A percentile compares a stretch with the other conserved stretches of the same genome.
These are phyloP conservation scores for Candida sp. DNA, from an alignment of 1,139 yeast species.

Conservation along the genomic window DNA sequence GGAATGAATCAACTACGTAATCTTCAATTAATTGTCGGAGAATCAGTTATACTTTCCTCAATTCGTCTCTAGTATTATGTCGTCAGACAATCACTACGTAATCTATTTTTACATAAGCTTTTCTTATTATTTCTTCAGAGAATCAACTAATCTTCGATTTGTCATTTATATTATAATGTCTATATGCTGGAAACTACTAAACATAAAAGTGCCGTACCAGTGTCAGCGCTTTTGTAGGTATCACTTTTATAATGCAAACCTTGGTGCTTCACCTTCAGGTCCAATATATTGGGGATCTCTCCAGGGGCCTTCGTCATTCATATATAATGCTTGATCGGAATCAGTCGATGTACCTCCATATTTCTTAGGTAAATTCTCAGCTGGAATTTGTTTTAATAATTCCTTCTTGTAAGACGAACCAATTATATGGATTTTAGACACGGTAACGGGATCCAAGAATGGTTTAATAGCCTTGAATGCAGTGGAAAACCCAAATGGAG, in stretches of 20 bases:
- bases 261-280: constrained; percentile 85
- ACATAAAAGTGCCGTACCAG: too few species aligned
- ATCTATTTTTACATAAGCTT: too few species aligned
- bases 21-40: too few species aligned
- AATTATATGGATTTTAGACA: constrained; percentile 86
- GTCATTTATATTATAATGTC: too few species aligned
- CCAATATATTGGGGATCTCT: constrained; percentile 83
- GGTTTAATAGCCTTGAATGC: constrained; percentile 91
- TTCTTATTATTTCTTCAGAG: too few species aligned
- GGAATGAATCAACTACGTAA: too few species aligned
- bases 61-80: too few species aligned
- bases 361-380: constrained; percentile 85
- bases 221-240: too few species aligned
- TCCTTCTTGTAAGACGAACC: constrained; percentile 79
- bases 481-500: constrained; percentile 96
- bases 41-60: too few species aligned
- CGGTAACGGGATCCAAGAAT: constrained; percentile 97
- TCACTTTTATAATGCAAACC: constrained; percentile 15
- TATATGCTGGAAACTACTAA: too few species aligned
- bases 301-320: constrained; percentile 97
- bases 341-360: constrained; percentile 82
- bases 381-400: constrained; percentile 86
- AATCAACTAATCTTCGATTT: too few species aligned
- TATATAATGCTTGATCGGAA: constrained; percentile 73
- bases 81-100: too few species aligned